A percentile compares a stretch with the other conserved stretches of the same genome.
Conservation (phyloP, 345 rosid species). For the Pistacia integerrima region DNA sequence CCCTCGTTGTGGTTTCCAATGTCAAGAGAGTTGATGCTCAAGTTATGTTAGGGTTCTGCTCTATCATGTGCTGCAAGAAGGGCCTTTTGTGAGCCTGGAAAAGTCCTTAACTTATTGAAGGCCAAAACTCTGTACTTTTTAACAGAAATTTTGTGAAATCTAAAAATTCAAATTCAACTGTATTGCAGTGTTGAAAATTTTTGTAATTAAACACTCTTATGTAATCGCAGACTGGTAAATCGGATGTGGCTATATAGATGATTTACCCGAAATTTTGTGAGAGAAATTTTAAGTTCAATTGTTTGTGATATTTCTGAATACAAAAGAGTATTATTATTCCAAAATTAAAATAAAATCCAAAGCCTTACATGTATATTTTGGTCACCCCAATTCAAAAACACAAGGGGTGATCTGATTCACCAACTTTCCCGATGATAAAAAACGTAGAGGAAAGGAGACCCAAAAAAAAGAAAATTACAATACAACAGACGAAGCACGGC, state of each 20-base stretch:
- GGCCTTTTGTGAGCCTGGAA: too few species aligned
- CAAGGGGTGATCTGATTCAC: conserved; percentile 26
- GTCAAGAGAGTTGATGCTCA: conserved; percentile 19
- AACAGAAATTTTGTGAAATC: not conserved
- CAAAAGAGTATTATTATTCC: not conserved
- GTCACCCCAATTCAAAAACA: conserved; percentile 39
- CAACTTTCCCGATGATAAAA: not conserved
- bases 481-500: conserved; percentile 14
- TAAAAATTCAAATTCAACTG: not conserved
- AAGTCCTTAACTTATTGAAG: too few species aligned
- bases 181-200: not conserved
- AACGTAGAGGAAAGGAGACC: not conserved
- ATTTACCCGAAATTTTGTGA: too few species aligned
- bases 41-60: too few species aligned
- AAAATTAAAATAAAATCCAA: not conserved
- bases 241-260: too few species aligned
- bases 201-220: too few species aligned
- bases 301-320: not conserved
- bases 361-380: not conserved
- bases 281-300: too few species aligned
- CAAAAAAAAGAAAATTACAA: conserved; percentile 1
- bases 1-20: conserved; percentile 29
- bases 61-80: too few species aligned
- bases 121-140: not conserved
- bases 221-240: too few species aligned